Evolutionary conservation across 2,329 filamentous ascomycete species (phyloP), one percentile per base, ranked within the genome.

Genomic region (Stachybotrys echinatus): DNA sequence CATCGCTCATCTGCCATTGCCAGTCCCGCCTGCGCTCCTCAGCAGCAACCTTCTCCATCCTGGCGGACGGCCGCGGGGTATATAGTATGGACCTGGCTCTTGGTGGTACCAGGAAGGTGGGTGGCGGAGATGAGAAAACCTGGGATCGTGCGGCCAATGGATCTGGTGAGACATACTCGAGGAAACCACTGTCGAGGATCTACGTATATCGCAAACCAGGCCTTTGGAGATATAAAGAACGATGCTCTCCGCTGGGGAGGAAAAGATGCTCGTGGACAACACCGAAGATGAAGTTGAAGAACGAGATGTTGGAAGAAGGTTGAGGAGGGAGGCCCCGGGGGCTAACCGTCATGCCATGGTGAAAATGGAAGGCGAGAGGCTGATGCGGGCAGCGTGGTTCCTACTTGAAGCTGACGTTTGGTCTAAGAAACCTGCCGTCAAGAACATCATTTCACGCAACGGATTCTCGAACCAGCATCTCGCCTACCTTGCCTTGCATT

Each of bases 101-200:
- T 40, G 45, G n/a, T 55, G 47, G 18, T 57, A 54, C 54, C 56
- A 56, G 19, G 47, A 14, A 19, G 52, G 52, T 21, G 49, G 23
- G 27, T 50, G 51, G 39, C 56, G 55, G 39, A 53, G 46, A 22
- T 49, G 52, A 20, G 31, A 44, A 37, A 51, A 51, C 23, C 50
- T 49, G 34, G 49, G 46, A 34, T 53, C 50, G 23, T 49, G 50
- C 43, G 52, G 58, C 58, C 51, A 52, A 44, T 58, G 54, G 47
- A 52, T 47, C 55, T 53, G 54, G 48, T 42, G 55, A 60, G 50
- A 47, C 60, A 61, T 61, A 61, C 54, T 57, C 55, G 50, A 20
- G 40, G 45, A 21, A 31, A 47, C 18, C 23, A 17, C 12, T n/a
- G 20, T 20, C 45, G 45, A 27, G 45, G 18, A 37, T 6, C 19